Evolutionary conservation across 805 yeast genomes (phyloP), one percentile per base, ranked within the genome.

Genomic region (Zygosaccharomyces bisporus): DNA sequence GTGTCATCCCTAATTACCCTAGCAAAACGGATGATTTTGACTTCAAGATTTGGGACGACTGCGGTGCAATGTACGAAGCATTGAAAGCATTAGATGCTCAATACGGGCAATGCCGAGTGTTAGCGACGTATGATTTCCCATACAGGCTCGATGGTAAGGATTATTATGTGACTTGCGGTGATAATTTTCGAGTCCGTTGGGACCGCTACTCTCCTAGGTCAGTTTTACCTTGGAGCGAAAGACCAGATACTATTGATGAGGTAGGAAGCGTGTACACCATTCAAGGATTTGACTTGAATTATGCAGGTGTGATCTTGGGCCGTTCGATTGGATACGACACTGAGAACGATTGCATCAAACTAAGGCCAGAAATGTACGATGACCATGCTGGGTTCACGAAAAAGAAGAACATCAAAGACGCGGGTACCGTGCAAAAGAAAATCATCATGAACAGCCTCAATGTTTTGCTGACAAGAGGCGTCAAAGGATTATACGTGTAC

Each of bases 261-360:
- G 75, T 72, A 32, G 77, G 77, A 0, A 69, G 74, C 16, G 76
- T 72, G 3, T 73, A 73, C 43, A 72, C 77, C 0, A 59, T 73
- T 16, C 77, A 72, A 54, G 77, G 77, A 1, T 73, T 72, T 50
- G 77, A 73, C 53, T 51, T 73, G 44, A 72, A 72, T 49, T 73
- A 69, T 50, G 74, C 75, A 2, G 76, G 72, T 34, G 72, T 73
- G 0, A 72, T 73, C 3, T 42, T 73, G 10, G 77, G 77, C 1
- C 61, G 73, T 41, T 67, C 73, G 4, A 57, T 73, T 6, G 70
- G 66, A 1, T 71, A 69, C 36, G 76, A 73, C 49, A 32, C 50
- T 3, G 53, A 18, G 0, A 67, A 51, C 3, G 74, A 72, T 36
- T 52, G 57, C 3, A 55, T 73, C 13, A 56, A 51, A 18, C 48